These are phyloP conservation scores for Farysia itapuensis DNA, from an alignment of 1,284 basidiomycete genomes.

Conservation along the genomic window DNA sequence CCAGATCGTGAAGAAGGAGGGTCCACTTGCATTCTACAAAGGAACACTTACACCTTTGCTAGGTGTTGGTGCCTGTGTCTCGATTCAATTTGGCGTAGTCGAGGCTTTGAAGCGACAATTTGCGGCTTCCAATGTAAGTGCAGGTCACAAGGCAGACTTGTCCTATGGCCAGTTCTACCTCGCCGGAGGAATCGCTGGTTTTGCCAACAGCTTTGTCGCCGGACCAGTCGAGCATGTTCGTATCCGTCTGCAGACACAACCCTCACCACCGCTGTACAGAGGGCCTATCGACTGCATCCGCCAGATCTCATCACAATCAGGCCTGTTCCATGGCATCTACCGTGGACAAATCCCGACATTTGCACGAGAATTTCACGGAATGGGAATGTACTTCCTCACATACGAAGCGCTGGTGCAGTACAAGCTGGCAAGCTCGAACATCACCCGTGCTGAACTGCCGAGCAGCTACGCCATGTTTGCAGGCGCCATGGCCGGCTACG, in stretches of 20 bases:
- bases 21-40: conserved; percentile 95
- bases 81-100: conserved; percentile 91
- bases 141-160: conserved; percentile 60
- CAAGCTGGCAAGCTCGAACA: conserved; percentile 64
- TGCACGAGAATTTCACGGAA: conserved; percentile 70
- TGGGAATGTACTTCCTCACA: conserved; percentile 69
- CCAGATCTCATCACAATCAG: conserved; percentile 7
- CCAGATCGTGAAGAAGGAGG: conserved; percentile 85
- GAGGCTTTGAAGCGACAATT: conserved; percentile 88
- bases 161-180: conserved; percentile 71
- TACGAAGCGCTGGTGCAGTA: conserved; percentile 91
- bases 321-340: conserved; percentile 69
- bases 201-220: conserved; percentile 88
- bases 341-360: conserved; percentile 91
- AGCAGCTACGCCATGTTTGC: conserved; percentile 46
- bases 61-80: conserved; percentile 92
- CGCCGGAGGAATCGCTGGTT: conserved; percentile 79
- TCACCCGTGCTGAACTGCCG: conserved; percentile 41
- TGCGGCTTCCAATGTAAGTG: conserved; percentile 48
- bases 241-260: conserved; percentile 70
- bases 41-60: conserved; percentile 89
- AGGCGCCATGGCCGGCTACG: conserved; percentile 48
- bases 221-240: conserved; percentile 97
- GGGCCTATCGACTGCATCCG: conserved; percentile 60
- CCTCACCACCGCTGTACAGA: conserved; percentile 36